Conservation (phyloP, 768 basidiomycete species). For the Tricholoma sp. region DNA sequence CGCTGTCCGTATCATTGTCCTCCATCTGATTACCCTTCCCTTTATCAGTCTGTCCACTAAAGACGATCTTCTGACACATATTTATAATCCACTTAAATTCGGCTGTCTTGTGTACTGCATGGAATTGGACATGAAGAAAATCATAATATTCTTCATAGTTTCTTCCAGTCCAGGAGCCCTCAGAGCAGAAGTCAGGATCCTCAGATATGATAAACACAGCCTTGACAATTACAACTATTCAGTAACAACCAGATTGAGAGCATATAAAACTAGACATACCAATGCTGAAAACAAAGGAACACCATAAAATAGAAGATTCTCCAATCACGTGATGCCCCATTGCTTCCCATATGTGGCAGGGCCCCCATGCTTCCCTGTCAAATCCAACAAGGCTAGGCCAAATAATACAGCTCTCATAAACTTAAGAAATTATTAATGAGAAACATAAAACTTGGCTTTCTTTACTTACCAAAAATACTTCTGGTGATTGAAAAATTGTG, state of each 20-base stretch:
- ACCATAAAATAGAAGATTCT: too few species aligned
- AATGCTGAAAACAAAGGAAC: too few species aligned
- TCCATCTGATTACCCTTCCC: neutral
- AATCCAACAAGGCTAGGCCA: neutral
- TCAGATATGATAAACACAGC: neutral
- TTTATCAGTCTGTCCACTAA: neutral
- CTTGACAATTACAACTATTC: too few species aligned
- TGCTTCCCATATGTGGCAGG: too few species aligned
- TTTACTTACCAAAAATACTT: neutral
- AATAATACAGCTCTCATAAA: neutral
- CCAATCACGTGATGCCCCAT: too few species aligned
- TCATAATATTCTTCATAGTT: neutral
- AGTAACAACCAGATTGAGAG: too few species aligned
- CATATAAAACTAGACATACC: too few species aligned
- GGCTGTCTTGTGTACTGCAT: neutral
- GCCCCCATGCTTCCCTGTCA: neutral
- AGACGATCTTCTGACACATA: neutral
- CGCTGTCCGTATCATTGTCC: neutral
- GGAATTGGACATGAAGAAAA: neutral
- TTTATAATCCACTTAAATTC: neutral
- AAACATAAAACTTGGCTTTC: neutral
- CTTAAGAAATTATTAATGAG: neutral
- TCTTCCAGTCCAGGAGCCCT: neutral
- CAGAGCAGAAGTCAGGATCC: neutral
- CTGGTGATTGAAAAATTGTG: neutral